A percentile compares a stretch with the other conserved stretches of the same genome.
Conservation (phyloP, 352 stramenopile species). For the Globisporangium camurandrum region DNA sequence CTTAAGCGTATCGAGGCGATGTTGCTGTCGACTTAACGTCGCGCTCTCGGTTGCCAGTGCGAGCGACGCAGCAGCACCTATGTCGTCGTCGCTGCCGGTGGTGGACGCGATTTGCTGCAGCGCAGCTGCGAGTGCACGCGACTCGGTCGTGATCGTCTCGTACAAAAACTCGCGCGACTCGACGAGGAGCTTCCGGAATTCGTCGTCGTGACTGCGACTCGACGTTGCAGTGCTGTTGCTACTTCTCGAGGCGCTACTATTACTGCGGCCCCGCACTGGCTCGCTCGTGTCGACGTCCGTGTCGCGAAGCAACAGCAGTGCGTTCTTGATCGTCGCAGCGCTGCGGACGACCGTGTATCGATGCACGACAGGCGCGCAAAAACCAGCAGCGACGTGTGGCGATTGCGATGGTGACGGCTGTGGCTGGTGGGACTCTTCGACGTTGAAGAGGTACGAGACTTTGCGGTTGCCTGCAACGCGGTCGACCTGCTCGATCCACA, state of each 20-base stretch:
- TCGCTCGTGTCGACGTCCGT: conserved; percentile 12
- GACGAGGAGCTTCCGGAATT: conserved; percentile 41
- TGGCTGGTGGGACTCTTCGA: conserved; percentile 20
- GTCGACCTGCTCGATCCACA: conserved; percentile 72
- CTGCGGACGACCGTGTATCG: conserved; percentile 39
- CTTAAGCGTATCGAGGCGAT: conserved; percentile 8
- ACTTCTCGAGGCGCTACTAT: neutral
- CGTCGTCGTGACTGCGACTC: conserved; percentile 14
- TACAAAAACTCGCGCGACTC: conserved; percentile 69
- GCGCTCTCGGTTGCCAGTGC: neutral
- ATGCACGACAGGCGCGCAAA: neutral
- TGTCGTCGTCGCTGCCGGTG: neutral
- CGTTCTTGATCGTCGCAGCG: conserved; percentile 53
- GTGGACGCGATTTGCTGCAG: conserved; percentile 31
- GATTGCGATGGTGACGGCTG: neutral
- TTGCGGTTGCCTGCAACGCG: conserved; percentile 43
- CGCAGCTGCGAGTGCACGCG: conserved; percentile 25
- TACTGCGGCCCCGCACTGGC: neutral
- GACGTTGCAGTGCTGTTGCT: conserved; percentile 31
- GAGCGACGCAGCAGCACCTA: conserved; percentile 9
- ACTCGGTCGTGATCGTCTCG: conserved; percentile 52
- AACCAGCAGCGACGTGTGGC: too few species aligned
- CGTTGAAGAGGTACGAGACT: conserved; percentile 56
- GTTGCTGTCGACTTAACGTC: too few species aligned
- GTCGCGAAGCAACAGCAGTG: conserved; percentile 33